These are phyloP conservation scores for Wickerhamomyces chambardii DNA, from an alignment of 805 yeast genomes.

Conservation along the genomic window DNA sequence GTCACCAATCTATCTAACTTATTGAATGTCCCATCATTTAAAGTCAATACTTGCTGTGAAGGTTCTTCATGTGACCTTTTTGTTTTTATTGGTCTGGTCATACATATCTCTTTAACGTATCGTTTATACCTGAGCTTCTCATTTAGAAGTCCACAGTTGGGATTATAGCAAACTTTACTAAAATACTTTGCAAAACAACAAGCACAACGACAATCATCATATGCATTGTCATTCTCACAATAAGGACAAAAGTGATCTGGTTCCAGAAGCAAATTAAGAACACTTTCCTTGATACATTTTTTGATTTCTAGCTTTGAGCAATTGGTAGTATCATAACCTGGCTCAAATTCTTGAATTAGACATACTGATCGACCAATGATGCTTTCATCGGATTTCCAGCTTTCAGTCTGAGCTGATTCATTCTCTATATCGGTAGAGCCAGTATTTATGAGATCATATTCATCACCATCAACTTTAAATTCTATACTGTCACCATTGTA, in stretches of 20 bases:
- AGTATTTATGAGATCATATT: no score
- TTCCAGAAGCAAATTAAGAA: constrained; percentile 10
- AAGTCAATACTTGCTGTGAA: no score
- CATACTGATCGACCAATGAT: constrained; percentile 11
- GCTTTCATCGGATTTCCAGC: no score
- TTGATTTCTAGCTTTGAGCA: constrained; percentile 14
- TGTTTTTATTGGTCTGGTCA: constrained; percentile 10
- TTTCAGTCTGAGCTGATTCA: no score
- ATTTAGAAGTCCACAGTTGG: constrained; percentile 10
- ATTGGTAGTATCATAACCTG: constrained; percentile 11
- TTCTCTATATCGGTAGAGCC: no score
- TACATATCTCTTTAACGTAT: constrained; percentile 16
- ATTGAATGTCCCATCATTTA: no score
- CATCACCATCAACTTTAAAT: no score
- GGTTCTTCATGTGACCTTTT: neutral
- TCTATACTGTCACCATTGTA: no score
- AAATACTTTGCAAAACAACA: constrained; percentile 17
- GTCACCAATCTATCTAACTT: no score
- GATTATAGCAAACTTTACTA: constrained; percentile 17
- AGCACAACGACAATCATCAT: constrained; percentile 20
- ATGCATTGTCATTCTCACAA: constrained; percentile 17
- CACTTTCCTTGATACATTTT: constrained; percentile 14
- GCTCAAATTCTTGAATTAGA: constrained; percentile 10
- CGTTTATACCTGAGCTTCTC: constrained; percentile 17
- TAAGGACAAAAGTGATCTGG: constrained; percentile 17